phyloP scores from a whole-genome alignment of 2,329 filamentous ascomycete species.

The Monosporascus sp. region DNA sequence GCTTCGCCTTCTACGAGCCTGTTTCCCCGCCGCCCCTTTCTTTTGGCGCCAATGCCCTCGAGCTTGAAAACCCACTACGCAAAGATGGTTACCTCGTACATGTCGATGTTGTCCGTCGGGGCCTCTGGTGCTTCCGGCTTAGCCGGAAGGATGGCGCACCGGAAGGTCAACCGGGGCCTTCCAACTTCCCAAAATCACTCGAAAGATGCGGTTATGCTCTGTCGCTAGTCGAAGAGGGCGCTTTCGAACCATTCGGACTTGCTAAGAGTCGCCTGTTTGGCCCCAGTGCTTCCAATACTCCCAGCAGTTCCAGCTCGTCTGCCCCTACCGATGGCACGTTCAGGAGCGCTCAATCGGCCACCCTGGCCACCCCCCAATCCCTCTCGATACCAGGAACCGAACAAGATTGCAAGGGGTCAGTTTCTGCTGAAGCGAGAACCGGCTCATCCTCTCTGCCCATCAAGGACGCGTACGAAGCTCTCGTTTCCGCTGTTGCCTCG shows the following conservation, averaged over 20 bases:
- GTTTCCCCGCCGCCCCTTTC: conserved; percentile 36
- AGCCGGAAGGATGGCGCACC: conserved; percentile 34
- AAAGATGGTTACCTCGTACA: conserved; percentile 49
- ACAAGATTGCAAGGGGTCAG: conserved; percentile 26
- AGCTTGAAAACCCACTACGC: conserved; percentile 47
- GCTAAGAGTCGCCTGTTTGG: conserved; percentile 38
- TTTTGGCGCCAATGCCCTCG: conserved; percentile 42
- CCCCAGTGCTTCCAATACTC: conserved; percentile 37
- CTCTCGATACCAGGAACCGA: conserved; percentile 15
- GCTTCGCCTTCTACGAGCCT: conserved; percentile 51
- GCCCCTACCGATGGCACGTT: conserved; percentile 31
- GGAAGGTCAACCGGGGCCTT: conserved; percentile 13
- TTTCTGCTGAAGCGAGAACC: conserved; percentile 27
- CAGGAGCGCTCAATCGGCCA: conserved; percentile 25
- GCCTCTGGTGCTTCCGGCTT: conserved; percentile 52
- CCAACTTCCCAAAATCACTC: conserved; percentile 33
- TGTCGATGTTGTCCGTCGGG: conserved; percentile 44
- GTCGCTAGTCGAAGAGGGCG: conserved; percentile 42
- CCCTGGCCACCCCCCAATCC: conserved; percentile 22
- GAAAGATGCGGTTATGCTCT: conserved; percentile 41
- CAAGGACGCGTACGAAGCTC: conserved; percentile 47
- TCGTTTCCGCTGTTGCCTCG: conserved; percentile 47
- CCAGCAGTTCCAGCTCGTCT: conserved; percentile 39
- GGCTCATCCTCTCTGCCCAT: conserved; percentile 28
- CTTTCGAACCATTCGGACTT: conserved; percentile 44